Evolutionary conservation across 208 protist genomes (phyloP), one percentile per base, ranked within the genome.

Genomic region (Trypanosoma platydactyli): DNA sequence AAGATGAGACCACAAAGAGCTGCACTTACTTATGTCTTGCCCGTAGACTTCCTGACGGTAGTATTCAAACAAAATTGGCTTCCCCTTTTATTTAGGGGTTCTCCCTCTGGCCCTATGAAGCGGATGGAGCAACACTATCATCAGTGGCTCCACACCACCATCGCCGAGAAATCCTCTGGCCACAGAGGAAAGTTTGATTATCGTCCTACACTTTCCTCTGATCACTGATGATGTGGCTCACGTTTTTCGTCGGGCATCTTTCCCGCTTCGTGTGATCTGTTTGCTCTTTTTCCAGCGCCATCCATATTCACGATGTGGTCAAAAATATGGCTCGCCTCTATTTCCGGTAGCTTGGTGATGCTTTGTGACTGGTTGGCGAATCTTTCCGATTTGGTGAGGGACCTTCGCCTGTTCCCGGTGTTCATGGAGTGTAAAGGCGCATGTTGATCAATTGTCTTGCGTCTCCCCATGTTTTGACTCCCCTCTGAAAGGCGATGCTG

Each of bases 271-370:
- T 44, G 5, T 48, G 3, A 7, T 13, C 30, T 30, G 30, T 20
- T 55, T 0, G 30, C 2, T 9, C 4, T 20, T 18, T 48, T 70
- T 52, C 38, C 22, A 5, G 16, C 5, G 29, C 7, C 25, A 52
- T 24, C 22, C 22, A 24, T 4, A 1, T 54, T 38, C 7, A 44
- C 22, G 35, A 41, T 40, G n/a, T 1, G 2, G 41, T 66, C 57
- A 44, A 33, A 48, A 60, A 66, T 52, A 16, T 66, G 48, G 46
- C 40, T 61, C 16, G 12, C 49, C 42, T 6, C 25, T 24, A 60
- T 0, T 22, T 66, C 67, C 30, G 67, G 67, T 50, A 73, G 29
- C 18, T 62, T 13, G 20, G 46, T 42, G 20, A 62, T 22, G 45
- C 33, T 53, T 9, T 22, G 15, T 12, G 29, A 46, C 12, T 51